A percentile compares a stretch with the other conserved stretches of the same genome.
These are phyloP conservation scores for Geopyxis carbonaria DNA, from an alignment of 495 filamentous ascomycete genomes.

Conservation along the genomic window DNA sequence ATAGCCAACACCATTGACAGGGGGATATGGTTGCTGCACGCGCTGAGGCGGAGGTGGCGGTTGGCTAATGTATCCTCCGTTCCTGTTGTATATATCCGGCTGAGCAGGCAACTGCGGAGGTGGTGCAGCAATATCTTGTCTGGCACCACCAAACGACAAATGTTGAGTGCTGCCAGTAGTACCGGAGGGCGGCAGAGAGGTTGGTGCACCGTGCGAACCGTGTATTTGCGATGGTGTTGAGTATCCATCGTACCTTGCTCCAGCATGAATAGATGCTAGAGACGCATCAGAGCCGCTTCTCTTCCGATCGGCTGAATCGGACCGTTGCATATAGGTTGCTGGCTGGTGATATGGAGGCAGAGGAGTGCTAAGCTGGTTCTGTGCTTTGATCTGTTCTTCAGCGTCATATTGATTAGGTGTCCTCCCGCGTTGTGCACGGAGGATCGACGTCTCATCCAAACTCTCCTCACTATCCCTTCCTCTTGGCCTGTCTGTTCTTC, in stretches of 20 bases:
- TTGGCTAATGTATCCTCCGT: too few species aligned
- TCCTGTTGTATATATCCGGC: too few species aligned
- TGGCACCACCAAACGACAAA: constrained; percentile 17
- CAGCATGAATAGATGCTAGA: constrained; percentile 11
- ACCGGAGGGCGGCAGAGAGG: constrained; percentile 12
- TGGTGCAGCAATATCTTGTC: constrained; percentile 6
- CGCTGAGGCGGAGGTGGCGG: not conserved
- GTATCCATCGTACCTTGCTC: constrained; percentile 14
- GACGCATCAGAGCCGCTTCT: constrained; percentile 25
- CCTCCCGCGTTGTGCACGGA: constrained; percentile 15
- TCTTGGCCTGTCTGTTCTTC: constrained; percentile 26
- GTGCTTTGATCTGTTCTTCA: constrained; percentile 12
- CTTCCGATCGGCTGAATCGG: constrained; percentile 16
- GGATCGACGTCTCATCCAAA: constrained; percentile 24
- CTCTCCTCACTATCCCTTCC: constrained; percentile 22
- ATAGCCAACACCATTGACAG: too few species aligned
- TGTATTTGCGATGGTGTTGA: constrained; percentile 19
- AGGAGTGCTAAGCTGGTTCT: constrained; percentile 8
- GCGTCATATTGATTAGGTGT: constrained; percentile 22
- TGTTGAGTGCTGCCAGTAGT: constrained; percentile 13
- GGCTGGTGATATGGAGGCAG: constrained; percentile 18
- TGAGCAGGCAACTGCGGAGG: not conserved
- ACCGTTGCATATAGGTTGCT: constrained; percentile 14
- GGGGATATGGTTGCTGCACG: too few species aligned
- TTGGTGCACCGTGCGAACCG: constrained; percentile 13